Conservation (phyloP, 1,284 basidiomycete species). For the Ustilago crameri region DNA sequence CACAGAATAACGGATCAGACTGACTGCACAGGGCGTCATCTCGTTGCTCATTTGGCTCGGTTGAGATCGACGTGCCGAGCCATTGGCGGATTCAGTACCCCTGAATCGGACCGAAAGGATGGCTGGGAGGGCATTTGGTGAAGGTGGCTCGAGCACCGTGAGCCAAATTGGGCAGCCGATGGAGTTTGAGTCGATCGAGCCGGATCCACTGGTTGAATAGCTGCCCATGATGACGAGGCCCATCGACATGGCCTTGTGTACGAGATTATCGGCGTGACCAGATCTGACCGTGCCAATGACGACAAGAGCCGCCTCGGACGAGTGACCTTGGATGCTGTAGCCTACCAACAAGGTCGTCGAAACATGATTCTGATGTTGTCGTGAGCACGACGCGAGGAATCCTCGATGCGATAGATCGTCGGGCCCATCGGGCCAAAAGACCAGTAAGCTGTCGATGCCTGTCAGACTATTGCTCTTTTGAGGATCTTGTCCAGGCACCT, state of each 20-base stretch:
- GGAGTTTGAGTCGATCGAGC: neutral
- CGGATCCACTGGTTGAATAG: neutral
- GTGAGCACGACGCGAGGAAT: neutral
- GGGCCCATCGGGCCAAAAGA: conserved; percentile 43
- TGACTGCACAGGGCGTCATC: conserved; percentile 21
- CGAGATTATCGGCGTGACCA: neutral
- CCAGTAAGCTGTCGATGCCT: conserved; percentile 22
- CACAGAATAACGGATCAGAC: conserved; percentile 71
- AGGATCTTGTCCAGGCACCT: conserved; percentile 1
- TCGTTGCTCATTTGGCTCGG: neutral
- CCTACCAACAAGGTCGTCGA: conserved; percentile 15
- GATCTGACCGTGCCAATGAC: conserved; percentile 14
- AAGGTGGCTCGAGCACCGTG: neutral
- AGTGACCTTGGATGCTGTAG: conserved; percentile 11
- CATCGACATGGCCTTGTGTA: neutral
- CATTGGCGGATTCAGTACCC: neutral
- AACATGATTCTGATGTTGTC: neutral
- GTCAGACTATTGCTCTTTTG: neutral
- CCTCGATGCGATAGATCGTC: conserved; percentile 8
- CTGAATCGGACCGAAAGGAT: conserved; percentile 11
- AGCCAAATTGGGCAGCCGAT: conserved; percentile 8
- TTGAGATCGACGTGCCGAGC: neutral
- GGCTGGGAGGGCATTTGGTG: conserved; percentile 5
- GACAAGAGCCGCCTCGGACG: conserved; percentile 25
- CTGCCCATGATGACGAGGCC: conserved; percentile 13